Evolutionary conservation across 148 eudicot species (phyloP), one percentile per base, ranked within the genome.

Genomic region (Vaccinium corymbosum): DNA sequence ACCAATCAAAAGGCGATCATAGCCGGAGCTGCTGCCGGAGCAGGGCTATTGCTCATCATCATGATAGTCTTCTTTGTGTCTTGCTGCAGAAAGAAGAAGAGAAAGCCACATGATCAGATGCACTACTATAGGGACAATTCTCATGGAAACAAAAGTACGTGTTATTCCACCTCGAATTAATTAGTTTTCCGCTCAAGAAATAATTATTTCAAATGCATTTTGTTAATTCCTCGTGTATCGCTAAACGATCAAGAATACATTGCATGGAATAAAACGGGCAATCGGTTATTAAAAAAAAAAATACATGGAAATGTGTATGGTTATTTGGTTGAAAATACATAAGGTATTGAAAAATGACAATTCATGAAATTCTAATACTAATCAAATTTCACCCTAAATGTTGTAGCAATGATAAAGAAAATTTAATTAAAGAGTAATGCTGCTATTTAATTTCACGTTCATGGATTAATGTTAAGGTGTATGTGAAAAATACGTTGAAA

Each of bases 91-190:
- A 84, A 78, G 81, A 84, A 78, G 81, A 84, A 64, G 85, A 84
- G 76, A 64, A 84, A 78, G 81, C 35, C 38, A 20, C 85, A 59
- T 76, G 55, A 75, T 64, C 75, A 77, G 17, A 84, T 84, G 85
- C 12, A 50, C 12, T 84, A 84, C 64, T 84, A 76, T 32, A 64
- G 49, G 22, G 81, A 83, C 17, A 61, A 84, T 57, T 64, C 85
- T 15, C 50, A 35, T 17, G 73, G 85, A 3, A 32, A 76, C 35
- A 46, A 27, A 78, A 27, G 81, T 84, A 78, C 16, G 62, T 52
- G 32, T 10, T 48, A 11, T 66, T 68, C 73, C 17, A 68, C 73
- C 38, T 68, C 7, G 17, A 68, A 27, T 66, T 62, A 62, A 22
- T 66, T 25, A 22, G 15, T 32, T 25, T 64, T 66, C 7, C 7